These are phyloP conservation scores for Zizania latifolia DNA, from an alignment of 176 grass and related monocot species.

Conservation along the genomic window DNA sequence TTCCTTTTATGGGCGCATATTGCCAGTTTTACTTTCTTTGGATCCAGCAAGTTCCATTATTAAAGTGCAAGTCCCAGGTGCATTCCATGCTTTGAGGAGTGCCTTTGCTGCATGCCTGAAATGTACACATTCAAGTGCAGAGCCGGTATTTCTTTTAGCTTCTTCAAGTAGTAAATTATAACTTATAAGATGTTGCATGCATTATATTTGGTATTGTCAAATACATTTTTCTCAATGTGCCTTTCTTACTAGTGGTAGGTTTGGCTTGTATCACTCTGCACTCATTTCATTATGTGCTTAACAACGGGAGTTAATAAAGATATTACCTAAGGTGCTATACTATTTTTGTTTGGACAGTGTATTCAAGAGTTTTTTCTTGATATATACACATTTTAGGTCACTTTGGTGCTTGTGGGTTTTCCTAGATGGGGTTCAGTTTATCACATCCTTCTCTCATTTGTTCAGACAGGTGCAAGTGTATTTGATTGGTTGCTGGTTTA, in stretches of 20 bases:
- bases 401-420: not conserved
- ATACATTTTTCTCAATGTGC: not conserved
- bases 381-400: not conserved
- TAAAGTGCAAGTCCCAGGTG: conserved; percentile 52
- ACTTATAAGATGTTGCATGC: not conserved
- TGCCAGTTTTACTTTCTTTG: conserved; percentile 86
- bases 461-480: not conserved
- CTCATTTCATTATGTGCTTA: not conserved
- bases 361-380: not conserved
- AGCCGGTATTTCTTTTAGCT: conserved; percentile 70
- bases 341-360: not conserved
- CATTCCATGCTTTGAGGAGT: conserved; percentile 86
- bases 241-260: conserved; percentile 19
- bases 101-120: conserved; percentile 77
- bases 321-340: not conserved
- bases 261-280: not conserved
- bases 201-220: not conserved
- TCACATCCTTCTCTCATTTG: not conserved
- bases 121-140: conserved; percentile 97
- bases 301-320: not conserved
- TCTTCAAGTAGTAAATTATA: not conserved
- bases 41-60: conserved; percentile 75
- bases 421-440: not conserved
- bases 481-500: not conserved
- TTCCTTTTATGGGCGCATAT: conserved; percentile 89